Evolutionary conservation across 164 flowering plant species (phyloP).

Genomic region (Santalum album): DNA sequence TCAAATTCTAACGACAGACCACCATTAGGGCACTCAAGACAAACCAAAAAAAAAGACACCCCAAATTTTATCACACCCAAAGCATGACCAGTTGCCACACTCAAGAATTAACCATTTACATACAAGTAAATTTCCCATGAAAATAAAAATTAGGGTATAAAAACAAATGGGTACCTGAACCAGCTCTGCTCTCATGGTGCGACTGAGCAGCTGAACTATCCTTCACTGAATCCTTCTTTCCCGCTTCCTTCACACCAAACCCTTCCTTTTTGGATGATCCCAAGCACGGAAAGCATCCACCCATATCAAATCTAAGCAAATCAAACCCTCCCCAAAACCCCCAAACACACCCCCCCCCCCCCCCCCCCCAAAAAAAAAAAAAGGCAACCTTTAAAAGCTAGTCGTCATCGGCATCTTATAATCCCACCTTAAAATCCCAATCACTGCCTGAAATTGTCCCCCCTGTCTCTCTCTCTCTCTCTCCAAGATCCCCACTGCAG

Average conservation of each 20-base stretch:
- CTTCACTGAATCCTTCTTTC: conserved; percentile 43
- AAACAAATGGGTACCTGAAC: conserved; percentile 28
- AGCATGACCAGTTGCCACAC: not conserved
- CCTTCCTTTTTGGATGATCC: conserved; percentile 42
- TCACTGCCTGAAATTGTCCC: conserved; percentile 2
- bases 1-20: conserved; percentile 8
- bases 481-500: conserved; percentile 15
- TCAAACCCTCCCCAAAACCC: conserved; percentile 13
- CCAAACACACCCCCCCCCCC: no score
- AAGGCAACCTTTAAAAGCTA: not conserved
- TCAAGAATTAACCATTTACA: not conserved
- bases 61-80: conserved; percentile 13
- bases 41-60: not conserved
- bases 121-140: not conserved
- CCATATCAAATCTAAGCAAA: conserved; percentile 39
- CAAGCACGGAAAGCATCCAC: conserved; percentile 63
- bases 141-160: not conserved
- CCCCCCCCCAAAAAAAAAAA: not conserved
- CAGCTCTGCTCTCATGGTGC: conserved; percentile 29
- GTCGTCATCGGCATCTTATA: conserved; percentile 1
- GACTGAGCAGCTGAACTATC: conserved; percentile 47
- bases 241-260: conserved; percentile 31
- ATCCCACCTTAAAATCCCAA: conserved; percentile 9
- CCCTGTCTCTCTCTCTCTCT: conserved; percentile 7
- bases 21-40: conserved; percentile 6